A percentile compares a stretch with the other conserved stretches of the same genome.
Evolutionary conservation across 2,329 filamentous ascomycete genomes (phyloP).

Genomic region (Fusarium sp.): DNA sequence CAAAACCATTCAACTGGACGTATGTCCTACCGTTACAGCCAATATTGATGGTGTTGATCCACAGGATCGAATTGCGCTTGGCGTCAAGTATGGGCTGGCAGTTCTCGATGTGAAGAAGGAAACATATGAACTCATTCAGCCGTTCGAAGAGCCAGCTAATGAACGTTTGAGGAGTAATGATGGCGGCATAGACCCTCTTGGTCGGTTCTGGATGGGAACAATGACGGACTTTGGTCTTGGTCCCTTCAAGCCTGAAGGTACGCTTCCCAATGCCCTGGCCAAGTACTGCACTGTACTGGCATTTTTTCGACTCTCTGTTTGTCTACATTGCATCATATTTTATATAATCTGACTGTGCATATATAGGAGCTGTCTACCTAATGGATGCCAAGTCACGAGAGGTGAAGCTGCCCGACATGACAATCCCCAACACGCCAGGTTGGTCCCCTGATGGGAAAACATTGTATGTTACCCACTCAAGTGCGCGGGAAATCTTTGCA

Average conservation of each 20-base stretch:
- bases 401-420: conserved; percentile 72
- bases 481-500: conserved; percentile 75
- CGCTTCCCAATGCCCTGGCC: conserved; percentile 16
- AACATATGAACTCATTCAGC: conserved; percentile 66
- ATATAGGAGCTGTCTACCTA: conserved; percentile 77
- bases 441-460: conserved; percentile 81
- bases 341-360: conserved; percentile 15
- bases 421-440: conserved; percentile 86
- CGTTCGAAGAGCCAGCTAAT: conserved; percentile 60
- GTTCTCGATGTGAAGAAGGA: conserved; percentile 75
- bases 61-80: conserved; percentile 77
- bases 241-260: conserved; percentile 72
- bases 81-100: conserved; percentile 86
- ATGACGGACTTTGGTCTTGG: conserved; percentile 81
- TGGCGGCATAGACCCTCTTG: conserved; percentile 82
- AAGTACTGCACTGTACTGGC: not conserved
- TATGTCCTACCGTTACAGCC: conserved; percentile 76
- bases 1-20: conserved; percentile 70
- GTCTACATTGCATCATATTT: not conserved
- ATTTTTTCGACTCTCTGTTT: not conserved
- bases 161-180: conserved; percentile 80
- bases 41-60: conserved; percentile 78
- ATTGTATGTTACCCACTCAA: conserved; percentile 88
- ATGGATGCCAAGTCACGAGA: conserved; percentile 73
- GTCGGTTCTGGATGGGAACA: conserved; percentile 85